Conservation (phyloP, 1,284 basidiomycete genomes). For the Irpex sp. region DNA sequence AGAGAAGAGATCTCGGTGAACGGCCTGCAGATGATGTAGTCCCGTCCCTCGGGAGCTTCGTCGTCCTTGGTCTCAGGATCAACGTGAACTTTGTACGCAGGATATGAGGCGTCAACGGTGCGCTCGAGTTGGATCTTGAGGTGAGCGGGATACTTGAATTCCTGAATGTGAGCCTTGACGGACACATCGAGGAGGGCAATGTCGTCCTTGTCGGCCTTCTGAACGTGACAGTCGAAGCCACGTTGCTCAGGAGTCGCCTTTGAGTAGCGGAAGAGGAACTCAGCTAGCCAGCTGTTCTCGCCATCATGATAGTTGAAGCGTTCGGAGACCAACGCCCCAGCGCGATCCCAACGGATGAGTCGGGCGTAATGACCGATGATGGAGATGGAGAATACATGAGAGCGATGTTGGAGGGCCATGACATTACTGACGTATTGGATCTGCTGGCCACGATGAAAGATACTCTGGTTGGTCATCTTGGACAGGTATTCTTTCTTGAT, state of each 20-base stretch:
- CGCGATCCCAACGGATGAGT: conserved; percentile 19
- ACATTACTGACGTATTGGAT: conserved; percentile 7
- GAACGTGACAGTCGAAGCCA: conserved; percentile 16
- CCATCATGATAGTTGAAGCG: conserved; percentile 10
- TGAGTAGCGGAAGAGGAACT: conserved; percentile 20
- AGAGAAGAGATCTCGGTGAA: neutral
- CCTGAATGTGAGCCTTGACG: neutral
- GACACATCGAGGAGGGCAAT: neutral
- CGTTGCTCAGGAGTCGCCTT: conserved; percentile 11
- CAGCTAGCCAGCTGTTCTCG: neutral
- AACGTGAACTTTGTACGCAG: neutral
- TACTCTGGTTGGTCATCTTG: no score
- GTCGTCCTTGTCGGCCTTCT: neutral
- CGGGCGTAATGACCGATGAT: conserved; percentile 10
- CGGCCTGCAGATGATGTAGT: neutral
- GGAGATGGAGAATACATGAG: conserved; percentile 14
- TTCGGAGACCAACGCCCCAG: conserved; percentile 15
- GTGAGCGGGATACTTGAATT: neutral
- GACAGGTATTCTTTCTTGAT: no score
- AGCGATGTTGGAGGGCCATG: conserved; percentile 16
- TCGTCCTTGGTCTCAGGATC: neutral
- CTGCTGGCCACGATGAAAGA: neutral
- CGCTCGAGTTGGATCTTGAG: neutral
- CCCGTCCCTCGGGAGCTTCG: neutral
- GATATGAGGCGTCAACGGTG: neutral